Evolutionary conservation across 257 asterid genomes (phyloP).

Genomic region (Thymus quinquecostatus): DNA sequence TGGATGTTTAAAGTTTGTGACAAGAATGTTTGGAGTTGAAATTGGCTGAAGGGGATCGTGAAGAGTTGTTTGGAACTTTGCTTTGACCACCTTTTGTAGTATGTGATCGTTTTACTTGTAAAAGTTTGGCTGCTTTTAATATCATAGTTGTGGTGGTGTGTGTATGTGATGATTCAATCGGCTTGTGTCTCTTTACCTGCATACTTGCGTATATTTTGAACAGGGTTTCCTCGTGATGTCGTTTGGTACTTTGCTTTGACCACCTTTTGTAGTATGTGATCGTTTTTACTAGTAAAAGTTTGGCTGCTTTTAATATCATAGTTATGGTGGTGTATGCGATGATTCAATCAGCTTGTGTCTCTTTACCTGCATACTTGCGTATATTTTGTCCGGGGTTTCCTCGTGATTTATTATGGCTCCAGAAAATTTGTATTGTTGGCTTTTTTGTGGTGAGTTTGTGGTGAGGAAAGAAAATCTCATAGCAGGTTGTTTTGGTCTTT

Average conservation of each 20-base stretch:
- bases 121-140: not conserved
- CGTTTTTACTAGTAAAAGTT: not conserved
- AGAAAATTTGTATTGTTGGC: too few relatives aligned
- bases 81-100: not conserved
- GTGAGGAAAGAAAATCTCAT: too few relatives aligned
- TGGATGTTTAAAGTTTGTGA: too few relatives aligned
- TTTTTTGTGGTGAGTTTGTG: too few relatives aligned
- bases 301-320: too few relatives aligned
- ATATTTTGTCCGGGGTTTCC: too few relatives aligned
- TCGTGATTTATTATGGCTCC: too few relatives aligned
- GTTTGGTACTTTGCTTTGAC: not conserved
- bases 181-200: too few relatives aligned
- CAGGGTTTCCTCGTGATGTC: not conserved
- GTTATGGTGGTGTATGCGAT: not conserved
- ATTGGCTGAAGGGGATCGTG: conserved; percentile 4
- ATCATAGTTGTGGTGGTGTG: not conserved
- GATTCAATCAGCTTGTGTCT: too few relatives aligned
- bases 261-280: not conserved
- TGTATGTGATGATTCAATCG: not conserved
- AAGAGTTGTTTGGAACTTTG: not conserved
- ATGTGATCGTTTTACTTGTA: not conserved
- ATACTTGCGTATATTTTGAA: not conserved
- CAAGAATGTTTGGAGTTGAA: not conserved
- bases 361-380: not conserved
- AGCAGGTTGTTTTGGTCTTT: too few relatives aligned